Evolutionary conservation across 2,329 filamentous ascomycete genomes (phyloP).

Genomic region (Onygenales sp.): DNA sequence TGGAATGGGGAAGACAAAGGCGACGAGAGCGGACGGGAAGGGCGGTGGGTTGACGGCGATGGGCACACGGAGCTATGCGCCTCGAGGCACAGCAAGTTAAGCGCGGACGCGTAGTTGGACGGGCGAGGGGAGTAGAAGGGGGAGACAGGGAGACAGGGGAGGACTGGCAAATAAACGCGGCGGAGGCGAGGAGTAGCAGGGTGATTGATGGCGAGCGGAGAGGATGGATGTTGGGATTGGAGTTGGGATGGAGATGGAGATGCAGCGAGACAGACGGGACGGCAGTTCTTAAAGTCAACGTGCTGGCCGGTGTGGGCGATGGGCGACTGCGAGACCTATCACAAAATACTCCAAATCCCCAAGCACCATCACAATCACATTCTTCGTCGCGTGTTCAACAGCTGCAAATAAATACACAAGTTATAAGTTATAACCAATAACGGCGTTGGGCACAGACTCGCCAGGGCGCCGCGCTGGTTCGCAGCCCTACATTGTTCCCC

Average conservation of each 20-base stretch:
- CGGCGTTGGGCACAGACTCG: not conserved
- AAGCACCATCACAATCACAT: too few relatives aligned
- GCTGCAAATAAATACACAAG: too few relatives aligned
- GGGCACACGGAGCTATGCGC: not conserved
- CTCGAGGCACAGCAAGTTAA: not conserved
- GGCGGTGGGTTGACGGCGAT: not conserved
- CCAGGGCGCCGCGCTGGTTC: constrained; percentile 3
- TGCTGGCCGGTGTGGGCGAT: too few relatives aligned
- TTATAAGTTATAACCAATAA: not conserved
- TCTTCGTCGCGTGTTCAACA: not conserved
- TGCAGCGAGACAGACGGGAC: too few relatives aligned
- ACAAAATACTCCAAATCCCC: too few relatives aligned
- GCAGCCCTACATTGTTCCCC: constrained; percentile 1
- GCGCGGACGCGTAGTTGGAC: not conserved
- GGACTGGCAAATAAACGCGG: too few relatives aligned
- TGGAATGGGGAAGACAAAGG: not conserved
- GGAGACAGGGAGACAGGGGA: not conserved
- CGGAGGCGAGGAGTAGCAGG: too few relatives aligned
- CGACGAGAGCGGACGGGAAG: not conserved
- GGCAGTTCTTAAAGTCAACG: too few relatives aligned
- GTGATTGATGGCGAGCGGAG: too few relatives aligned
- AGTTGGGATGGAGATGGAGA: too few relatives aligned
- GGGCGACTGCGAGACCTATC: too few relatives aligned
- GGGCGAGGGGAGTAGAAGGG: not conserved
- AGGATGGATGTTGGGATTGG: too few relatives aligned